Evolutionary conservation across 2,329 filamentous ascomycete species (phyloP), one percentile per base, ranked within the genome.

Genomic region (Eurotiales sp.): DNA sequence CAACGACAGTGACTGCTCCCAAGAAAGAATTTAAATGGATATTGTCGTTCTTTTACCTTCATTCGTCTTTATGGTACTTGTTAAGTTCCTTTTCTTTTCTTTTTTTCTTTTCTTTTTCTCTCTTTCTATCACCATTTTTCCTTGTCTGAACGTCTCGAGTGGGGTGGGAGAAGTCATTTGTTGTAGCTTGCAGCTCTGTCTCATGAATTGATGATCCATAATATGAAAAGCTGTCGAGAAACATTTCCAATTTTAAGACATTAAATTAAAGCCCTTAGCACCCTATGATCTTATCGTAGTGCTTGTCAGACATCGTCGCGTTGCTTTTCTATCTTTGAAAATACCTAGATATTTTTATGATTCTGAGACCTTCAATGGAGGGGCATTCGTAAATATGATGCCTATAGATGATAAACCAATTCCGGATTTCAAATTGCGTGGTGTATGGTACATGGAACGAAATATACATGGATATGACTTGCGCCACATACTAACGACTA

Each of bases 381-480:
- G n/a, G n/a, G n/a, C n/a, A n/a, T n/a, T n/a, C 29, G 29, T 10
- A 32, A 12, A 32, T 4, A 32, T 14, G 29, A 32, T 32, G 25
- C 10, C 10, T 27, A 32, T 4, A 14, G 7, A 8, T 32, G 14
- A 19, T 37, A 37, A 21, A 21, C 17, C n/a, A 19, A 19, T 27
- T 27, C 10, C 32, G n/a, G 17, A 19, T 37, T 21, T 37, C 7
- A 37, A 17, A 37, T 37, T 37, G 15, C 34, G 8, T 37, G 34
- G 17, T 21, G n/a, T 37, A 37, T 37, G 34, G 10, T 37, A 37
- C 34, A 32, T 32, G 15, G 34, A 37, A 21, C 34, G 34, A 37
- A 37, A 49, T 42, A 46, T 53, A 53, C 51, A 53, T 44, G 37
- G 34, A 37, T 19, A 43, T 19, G 39, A 27, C 21, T 41, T 37